Evolutionary conservation across 2,329 filamentous ascomycete genomes (phyloP).

Genomic region (Cercospora citrullina): DNA sequence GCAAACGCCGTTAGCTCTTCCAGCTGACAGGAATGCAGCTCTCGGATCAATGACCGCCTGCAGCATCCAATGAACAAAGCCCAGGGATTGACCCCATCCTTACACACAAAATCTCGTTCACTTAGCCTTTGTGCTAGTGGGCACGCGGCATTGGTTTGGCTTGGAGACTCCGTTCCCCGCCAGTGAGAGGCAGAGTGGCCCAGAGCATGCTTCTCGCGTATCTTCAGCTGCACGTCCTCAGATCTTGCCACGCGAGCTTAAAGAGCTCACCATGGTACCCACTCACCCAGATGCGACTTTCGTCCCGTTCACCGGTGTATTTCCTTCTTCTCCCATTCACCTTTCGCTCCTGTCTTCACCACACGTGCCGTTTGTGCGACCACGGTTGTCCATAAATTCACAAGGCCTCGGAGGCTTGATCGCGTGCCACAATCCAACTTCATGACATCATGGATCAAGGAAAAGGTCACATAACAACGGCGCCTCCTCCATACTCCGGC

Average conservation of each 20-base stretch:
- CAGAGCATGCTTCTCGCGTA: constrained; percentile 1
- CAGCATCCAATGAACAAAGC: constrained; percentile 2
- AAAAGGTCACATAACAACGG: constrained; percentile 2
- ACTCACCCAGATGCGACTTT: not conserved
- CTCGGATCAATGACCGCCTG: not conserved
- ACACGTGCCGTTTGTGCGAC: not conserved
- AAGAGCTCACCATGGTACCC: not conserved
- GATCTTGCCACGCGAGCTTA: constrained; percentile 3
- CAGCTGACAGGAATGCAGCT: not conserved
- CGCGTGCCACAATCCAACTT: not conserved
- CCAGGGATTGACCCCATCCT: not conserved
- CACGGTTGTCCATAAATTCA: not conserved
- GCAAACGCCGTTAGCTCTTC: not conserved
- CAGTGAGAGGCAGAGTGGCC: not conserved
- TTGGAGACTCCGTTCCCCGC: not conserved
- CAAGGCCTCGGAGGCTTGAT: not conserved
- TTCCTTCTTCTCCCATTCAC: not conserved
- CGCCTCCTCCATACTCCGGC: not conserved
- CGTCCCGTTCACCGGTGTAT: not conserved
- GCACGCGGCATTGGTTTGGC: not conserved
- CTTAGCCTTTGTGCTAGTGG: not conserved
- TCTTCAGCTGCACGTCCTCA: not conserved
- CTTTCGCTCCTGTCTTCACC: not conserved
- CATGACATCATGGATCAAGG: constrained; percentile 7
- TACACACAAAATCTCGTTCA: not conserved